Percentiles rank a stretch among this genome's conserved stretches.
These are phyloP conservation scores for Saturnispora zaruensis DNA, from an alignment of 805 yeast species.

Conservation along the genomic window DNA sequence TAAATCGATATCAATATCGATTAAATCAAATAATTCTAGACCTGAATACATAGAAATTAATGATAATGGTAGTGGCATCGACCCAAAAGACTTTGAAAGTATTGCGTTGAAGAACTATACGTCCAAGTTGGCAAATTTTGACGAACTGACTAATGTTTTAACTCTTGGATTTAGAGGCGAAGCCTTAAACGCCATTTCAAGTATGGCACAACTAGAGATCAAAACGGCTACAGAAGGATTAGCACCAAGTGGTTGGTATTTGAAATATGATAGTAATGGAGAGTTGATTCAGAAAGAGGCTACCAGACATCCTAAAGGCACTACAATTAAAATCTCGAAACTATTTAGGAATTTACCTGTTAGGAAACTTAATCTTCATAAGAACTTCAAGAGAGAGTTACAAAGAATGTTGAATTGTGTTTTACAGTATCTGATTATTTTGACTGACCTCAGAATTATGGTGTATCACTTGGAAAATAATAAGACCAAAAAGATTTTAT, in stretches of 20 bases:
- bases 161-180: constrained; percentile 79
- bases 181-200: constrained; percentile 64
- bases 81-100: constrained; percentile 38
- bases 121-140: constrained; percentile 51
- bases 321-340: constrained; percentile 47
- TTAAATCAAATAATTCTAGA: constrained; percentile 36
- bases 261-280: constrained; percentile 54
- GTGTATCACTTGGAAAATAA: constrained; percentile 46
- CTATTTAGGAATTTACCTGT: constrained; percentile 74
- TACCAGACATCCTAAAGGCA: constrained; percentile 58
- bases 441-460: constrained; percentile 47
- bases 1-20: constrained; percentile 54
- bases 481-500: constrained; percentile 39
- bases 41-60: constrained; percentile 56
- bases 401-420: constrained; percentile 54
- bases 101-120: constrained; percentile 60
- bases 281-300: constrained; percentile 29
- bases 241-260: constrained; percentile 48
- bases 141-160: constrained; percentile 40
- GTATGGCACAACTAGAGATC: constrained; percentile 41
- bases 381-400: constrained; percentile 63
- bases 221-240: constrained; percentile 39
- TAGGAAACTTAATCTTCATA: constrained; percentile 62
- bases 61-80: constrained; percentile 66
- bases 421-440: constrained; percentile 60